Evolutionary conservation across 208 protist species (phyloP), one percentile per base, ranked within the genome.

Genomic region (Trypanosoma vivax): DNA sequence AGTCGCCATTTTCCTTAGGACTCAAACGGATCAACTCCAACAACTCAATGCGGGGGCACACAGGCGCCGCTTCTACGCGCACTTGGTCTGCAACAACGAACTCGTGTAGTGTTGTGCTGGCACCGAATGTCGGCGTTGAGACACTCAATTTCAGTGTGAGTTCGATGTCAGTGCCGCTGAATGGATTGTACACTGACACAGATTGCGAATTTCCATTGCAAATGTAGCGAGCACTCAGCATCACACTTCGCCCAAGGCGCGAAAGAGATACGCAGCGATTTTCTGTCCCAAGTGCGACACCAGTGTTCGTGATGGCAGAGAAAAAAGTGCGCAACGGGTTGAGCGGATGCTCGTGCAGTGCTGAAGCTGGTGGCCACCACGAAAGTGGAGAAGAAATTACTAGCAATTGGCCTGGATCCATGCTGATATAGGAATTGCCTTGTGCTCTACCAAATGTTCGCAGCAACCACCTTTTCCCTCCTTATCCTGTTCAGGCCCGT

Each of bases 351-450:
- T 50, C 49, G 11, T 62, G 53, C 13, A 89, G 50, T 5, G 70
- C 37, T 1, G 39, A 54, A 1, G 82, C 38, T 23, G 73, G 24
- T 3, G 85, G 85, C 85, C 85, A 92, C 85, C 85, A 92, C 24
- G 60, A 46, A 21, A 69, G 52, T 1, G 72, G 63, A 16, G 73
- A 68, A 16, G 60, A 35, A 9, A 92, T 41, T 50, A 85, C 62
- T 16, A 92, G 33, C 10, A 75, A 19, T 19, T n/a, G n/a, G n/a
- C n/a, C n/a, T n/a, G n/a, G n/a, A n/a, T n/a, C n/a, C n/a, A n/a
- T n/a, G n/a, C n/a, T n/a, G n/a, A n/a, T n/a, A n/a, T n/a, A n/a
- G n/a, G n/a, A n/a, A n/a, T n/a, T n/a, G n/a, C n/a, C n/a, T n/a
- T n/a, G n/a, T n/a, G n/a, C n/a, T n/a, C n/a, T n/a, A n/a, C n/a